Percentiles rank a stretch among this genome's conserved stretches.
These are phyloP conservation scores for Colletotrichum sp. DNA, from an alignment of 2,329 filamentous ascomycete genomes.

Conservation along the genomic window DNA sequence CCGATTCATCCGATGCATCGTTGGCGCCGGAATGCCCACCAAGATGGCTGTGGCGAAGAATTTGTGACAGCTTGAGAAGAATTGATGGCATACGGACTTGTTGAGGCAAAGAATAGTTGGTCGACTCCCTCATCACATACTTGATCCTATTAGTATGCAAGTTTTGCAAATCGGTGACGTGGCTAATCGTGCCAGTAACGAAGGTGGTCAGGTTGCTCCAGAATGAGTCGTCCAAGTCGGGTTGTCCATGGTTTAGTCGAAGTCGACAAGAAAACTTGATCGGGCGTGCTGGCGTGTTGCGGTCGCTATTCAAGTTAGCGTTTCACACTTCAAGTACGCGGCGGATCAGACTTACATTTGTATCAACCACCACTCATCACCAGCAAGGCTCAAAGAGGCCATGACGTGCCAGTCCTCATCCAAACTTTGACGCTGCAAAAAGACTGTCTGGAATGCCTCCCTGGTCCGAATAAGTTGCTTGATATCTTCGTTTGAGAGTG, in stretches of 20 bases:
- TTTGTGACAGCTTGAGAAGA: conserved; percentile 52
- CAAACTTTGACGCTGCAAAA: conserved; percentile 79
- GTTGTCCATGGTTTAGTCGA: conserved; percentile 47
- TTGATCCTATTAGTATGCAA: conserved; percentile 50
- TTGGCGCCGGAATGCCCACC: not conserved
- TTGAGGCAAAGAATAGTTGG: conserved; percentile 43
- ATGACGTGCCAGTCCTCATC: conserved; percentile 73
- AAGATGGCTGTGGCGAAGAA: conserved; percentile 22
- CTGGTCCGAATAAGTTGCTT: conserved; percentile 67
- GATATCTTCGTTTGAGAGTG: conserved; percentile 58
- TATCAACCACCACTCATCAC: conserved; percentile 81
- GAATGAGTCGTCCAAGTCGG: conserved; percentile 52
- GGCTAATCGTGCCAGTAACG: conserved; percentile 55
- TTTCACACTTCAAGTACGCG: too few relatives aligned
- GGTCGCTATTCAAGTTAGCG: conserved; percentile 27
- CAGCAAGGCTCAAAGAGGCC: conserved; percentile 71
- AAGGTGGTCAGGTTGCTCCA: conserved; percentile 58
- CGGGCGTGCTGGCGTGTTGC: conserved; percentile 26
- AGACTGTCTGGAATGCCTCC: conserved; percentile 67
- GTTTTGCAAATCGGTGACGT: conserved; percentile 53
- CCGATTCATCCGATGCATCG: conserved; percentile 24
- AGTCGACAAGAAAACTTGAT: conserved; percentile 32
- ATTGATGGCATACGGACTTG: conserved; percentile 54
- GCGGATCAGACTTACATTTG: conserved; percentile 55
- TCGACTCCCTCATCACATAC: conserved; percentile 36